These are phyloP conservation scores for Diplotaxis tenuifolia DNA, from an alignment of 345 rosid genomes.

Conservation along the genomic window DNA sequence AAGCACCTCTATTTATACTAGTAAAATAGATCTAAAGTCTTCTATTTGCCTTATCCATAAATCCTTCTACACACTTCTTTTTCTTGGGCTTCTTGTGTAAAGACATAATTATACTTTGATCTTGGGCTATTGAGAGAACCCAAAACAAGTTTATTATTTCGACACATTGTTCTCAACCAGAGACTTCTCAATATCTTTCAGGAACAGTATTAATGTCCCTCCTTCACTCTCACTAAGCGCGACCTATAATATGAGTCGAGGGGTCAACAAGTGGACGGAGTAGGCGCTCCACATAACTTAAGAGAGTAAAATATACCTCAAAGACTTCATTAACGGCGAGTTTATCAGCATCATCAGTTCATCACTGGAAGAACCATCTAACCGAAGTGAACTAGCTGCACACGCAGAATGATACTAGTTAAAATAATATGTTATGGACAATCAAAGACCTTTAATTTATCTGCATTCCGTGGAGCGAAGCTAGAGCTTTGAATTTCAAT, in stretches of 20 bases:
- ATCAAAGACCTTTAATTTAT: too few species aligned
- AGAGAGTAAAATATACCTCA: slow-evolving; percentile 54
- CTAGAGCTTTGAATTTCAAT: too few species aligned
- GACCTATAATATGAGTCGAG: slow-evolving; percentile 49
- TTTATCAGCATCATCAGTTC: slow-evolving; percentile 67
- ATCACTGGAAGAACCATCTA: slow-evolving; percentile 76
- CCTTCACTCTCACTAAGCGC: slow-evolving; percentile 65
- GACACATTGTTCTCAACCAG: slow-evolving; percentile 69
- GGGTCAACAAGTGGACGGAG: slow-evolving; percentile 13
- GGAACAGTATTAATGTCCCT: slow-evolving; percentile 67
- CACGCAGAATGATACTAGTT: not conserved
- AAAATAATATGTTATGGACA: not conserved
- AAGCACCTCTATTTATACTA: too few species aligned
- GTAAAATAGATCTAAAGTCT: too few species aligned
- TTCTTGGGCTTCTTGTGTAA: too few species aligned
- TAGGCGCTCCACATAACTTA: slow-evolving; percentile 12
- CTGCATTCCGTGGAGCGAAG: too few species aligned
- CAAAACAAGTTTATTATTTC: too few species aligned
- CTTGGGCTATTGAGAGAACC: too few species aligned
- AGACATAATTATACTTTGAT: too few species aligned
- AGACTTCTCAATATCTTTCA: slow-evolving; percentile 93
- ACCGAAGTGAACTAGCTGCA: slow-evolving; percentile 76
- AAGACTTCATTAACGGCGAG: slow-evolving; percentile 81
- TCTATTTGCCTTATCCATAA: too few species aligned
- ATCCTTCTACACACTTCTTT: too few species aligned